Conservation (phyloP, 2,329 filamentous ascomycete species). For the Colletotrichum ledebouriae region DNA sequence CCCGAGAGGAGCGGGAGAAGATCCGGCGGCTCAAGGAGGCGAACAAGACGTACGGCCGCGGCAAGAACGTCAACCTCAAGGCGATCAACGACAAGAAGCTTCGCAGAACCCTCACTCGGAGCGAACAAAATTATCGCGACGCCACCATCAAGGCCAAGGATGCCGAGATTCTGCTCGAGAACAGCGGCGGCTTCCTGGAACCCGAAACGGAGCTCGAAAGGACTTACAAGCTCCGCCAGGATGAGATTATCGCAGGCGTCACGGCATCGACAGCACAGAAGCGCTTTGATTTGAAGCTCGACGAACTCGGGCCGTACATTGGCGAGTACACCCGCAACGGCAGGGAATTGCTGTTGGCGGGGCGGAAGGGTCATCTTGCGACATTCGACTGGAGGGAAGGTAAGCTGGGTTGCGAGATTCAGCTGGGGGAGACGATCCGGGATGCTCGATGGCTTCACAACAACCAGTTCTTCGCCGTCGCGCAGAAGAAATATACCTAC, state of each 20-base stretch:
- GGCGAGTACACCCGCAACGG: slow-evolving; percentile 94
- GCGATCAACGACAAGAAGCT: slow-evolving; percentile 91
- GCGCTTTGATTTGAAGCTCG: slow-evolving; percentile 88
- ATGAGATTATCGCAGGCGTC: slow-evolving; percentile 82
- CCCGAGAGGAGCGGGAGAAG: slow-evolving; percentile 65
- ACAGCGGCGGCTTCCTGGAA: slow-evolving; percentile 87
- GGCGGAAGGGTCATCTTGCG: slow-evolving; percentile 93
- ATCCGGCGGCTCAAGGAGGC: slow-evolving; percentile 71
- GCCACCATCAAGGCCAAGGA: slow-evolving; percentile 90
- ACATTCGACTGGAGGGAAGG: slow-evolving; percentile 97
- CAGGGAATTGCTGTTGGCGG: slow-evolving; percentile 84
- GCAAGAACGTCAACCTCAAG: slow-evolving; percentile 79
- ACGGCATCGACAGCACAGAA: slow-evolving; percentile 90
- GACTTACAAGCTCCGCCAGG: slow-evolving; percentile 93
- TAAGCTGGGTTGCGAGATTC: slow-evolving; percentile 90
- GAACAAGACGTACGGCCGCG: slow-evolving; percentile 85
- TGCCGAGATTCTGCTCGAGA: slow-evolving; percentile 93
- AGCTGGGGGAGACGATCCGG: slow-evolving; percentile 89
- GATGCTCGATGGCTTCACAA: slow-evolving; percentile 95
- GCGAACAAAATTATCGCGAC: slow-evolving; percentile 87
- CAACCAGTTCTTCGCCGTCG: slow-evolving; percentile 93
- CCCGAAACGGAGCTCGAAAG: slow-evolving; percentile 88
- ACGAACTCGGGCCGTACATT: slow-evolving; percentile 86
- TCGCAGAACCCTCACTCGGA: slow-evolving; percentile 79
- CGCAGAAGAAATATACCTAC: slow-evolving; percentile 96